phyloP scores from a whole-genome alignment of 768 basidiomycete genomes.

The Lyophyllum semitale region DNA sequence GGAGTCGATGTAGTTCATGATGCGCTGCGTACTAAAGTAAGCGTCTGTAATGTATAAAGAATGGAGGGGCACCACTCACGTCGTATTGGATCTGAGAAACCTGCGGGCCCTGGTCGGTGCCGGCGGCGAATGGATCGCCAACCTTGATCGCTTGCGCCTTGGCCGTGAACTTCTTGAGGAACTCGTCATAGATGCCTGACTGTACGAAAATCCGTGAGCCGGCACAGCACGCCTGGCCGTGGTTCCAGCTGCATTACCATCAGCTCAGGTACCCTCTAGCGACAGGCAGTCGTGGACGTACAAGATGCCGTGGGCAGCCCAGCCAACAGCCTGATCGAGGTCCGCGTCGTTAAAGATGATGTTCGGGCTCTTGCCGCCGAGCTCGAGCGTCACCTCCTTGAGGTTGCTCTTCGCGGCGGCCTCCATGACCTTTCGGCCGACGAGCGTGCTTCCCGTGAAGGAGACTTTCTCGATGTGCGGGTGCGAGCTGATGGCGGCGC shows the following conservation, averaged over 20 bases:
- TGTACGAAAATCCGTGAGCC: constrained; percentile 89
- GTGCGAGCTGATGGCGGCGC: constrained; percentile 71
- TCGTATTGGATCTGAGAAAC: constrained; percentile 76
- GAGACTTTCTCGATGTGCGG: constrained; percentile 66
- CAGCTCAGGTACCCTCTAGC: neutral
- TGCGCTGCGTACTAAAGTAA: constrained; percentile 40
- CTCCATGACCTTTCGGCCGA: constrained; percentile 75
- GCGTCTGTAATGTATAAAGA: neutral
- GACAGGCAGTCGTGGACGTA: no score
- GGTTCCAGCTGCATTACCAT: constrained; percentile 51
- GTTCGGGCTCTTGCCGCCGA: constrained; percentile 70
- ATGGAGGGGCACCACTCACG: constrained; percentile 36
- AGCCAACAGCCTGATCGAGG: constrained; percentile 64
- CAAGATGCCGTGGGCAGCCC: constrained; percentile 71
- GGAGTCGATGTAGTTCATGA: constrained; percentile 70
- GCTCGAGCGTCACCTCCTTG: constrained; percentile 76
- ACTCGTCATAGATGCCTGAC: constrained; percentile 76
- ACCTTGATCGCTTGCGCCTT: constrained; percentile 57
- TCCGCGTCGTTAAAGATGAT: constrained; percentile 70
- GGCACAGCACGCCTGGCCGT: constrained; percentile 83
- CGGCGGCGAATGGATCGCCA: constrained; percentile 68
- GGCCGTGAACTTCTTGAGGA: constrained; percentile 63
- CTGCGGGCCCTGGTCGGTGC: constrained; percentile 75
- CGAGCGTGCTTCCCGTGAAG: constrained; percentile 59
- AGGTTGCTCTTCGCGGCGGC: constrained; percentile 75